Percentiles rank a stretch among this genome's conserved stretches.
These are phyloP conservation scores for Kwoniella sp. DNA, from an alignment of 768 basidiomycete genomes.

Conservation along the genomic window DNA sequence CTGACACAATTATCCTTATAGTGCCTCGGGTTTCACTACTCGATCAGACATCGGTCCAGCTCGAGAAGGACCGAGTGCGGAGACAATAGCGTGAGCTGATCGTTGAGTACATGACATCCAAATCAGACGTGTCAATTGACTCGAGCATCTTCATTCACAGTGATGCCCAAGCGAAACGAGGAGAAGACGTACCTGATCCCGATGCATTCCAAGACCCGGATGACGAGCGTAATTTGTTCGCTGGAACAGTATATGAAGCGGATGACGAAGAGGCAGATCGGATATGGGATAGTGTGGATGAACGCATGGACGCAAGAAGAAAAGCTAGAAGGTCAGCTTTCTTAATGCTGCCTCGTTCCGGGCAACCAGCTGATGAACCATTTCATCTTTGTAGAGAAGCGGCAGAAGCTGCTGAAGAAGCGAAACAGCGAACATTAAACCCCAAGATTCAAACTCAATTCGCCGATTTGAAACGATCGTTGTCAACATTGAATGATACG, in stretches of 20 bases:
- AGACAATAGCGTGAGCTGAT: conserved; percentile 74
- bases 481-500: conserved; percentile 79
- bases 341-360: background rate
- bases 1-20: conserved; percentile 49
- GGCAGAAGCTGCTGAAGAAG: conserved; percentile 71
- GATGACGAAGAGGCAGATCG: conserved; percentile 97
- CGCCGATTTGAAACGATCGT: conserved; percentile 86
- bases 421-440: conserved; percentile 76
- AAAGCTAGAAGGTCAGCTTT: conserved; percentile 70
- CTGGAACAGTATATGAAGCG: conserved; percentile 91
- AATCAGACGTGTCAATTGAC: background rate
- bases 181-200: conserved; percentile 83
- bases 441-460: conserved; percentile 97
- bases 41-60: conserved; percentile 99
- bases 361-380: background rate
- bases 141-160: conserved; percentile 56
- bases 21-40: conserved; percentile 96
- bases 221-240: conserved; percentile 93
- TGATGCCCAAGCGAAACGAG: conserved; percentile 80
- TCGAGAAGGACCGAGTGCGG: conserved; percentile 88
- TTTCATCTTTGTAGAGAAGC: conserved; percentile 63
- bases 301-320: conserved; percentile 83
- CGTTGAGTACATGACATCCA: conserved; percentile 2
- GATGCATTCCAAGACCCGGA: conserved; percentile 97
- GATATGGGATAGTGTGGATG: conserved; percentile 90